These are phyloP conservation scores for Phlyctochytrium planicorne DNA, from an alignment of 192 early-diverging fungal species.

Conservation along the genomic window DNA sequence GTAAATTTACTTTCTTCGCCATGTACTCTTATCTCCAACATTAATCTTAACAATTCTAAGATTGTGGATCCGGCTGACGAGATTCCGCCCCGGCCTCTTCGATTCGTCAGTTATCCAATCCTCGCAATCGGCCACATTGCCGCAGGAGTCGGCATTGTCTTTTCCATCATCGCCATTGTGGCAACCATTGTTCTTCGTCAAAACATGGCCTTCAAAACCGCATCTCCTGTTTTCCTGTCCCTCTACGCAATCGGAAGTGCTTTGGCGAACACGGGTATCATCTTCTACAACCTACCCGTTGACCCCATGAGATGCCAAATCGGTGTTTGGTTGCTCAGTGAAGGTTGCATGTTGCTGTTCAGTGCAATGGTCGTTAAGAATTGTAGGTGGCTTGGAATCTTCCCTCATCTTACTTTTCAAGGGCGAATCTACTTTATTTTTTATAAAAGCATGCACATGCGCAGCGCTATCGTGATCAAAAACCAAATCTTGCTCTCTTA, in stretches of 20 bases:
- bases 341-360: too few relatives aligned
- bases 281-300: constrained; percentile 5
- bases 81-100: constrained; percentile 4
- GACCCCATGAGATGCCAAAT: not conserved
- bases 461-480: not conserved
- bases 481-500: too few relatives aligned
- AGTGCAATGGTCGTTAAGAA: too few relatives aligned
- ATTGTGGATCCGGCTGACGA: not conserved
- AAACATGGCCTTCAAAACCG: constrained; percentile 6
- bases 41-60: not conserved
- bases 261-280: not conserved
- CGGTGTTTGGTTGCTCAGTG: not conserved
- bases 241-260: constrained; percentile 6
- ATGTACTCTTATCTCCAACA: too few relatives aligned
- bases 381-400: too few relatives aligned
- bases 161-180: not conserved
- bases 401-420: too few relatives aligned
- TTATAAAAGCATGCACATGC: not conserved
- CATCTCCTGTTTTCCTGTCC: constrained; percentile 8
- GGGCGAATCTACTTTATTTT: not conserved
- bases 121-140: constrained; percentile 1
- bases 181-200: not conserved
- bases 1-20: not conserved
- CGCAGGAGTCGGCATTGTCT: constrained; percentile 7
- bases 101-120: not conserved